Evolutionary conservation across 768 basidiomycete genomes (phyloP), one percentile per base, ranked within the genome.

Genomic region (Rhodosporidiobolus sp.): DNA sequence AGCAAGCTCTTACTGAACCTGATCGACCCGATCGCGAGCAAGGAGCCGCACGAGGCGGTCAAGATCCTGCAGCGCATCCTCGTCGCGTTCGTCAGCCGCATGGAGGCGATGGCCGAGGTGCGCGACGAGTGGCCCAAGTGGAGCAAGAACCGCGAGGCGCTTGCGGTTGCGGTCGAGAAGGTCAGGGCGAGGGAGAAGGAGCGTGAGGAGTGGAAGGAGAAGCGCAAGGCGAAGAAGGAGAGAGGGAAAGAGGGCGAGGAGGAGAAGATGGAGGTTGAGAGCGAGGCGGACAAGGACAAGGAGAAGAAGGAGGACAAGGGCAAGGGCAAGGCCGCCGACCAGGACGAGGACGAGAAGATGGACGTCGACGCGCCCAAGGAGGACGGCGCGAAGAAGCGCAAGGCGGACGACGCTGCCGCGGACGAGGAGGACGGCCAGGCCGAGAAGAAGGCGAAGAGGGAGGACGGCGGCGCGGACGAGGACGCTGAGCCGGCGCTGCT

Each of bases 1-100:
- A 89, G 90, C 63, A 98, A 97, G 81, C 88, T 96, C 83, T 88
- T 97, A 80, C 90, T 93, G 78, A 90, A 90, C 73, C 85, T 96
- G 59, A 86, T 91, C 54, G 96, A 98, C 66, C 86, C 87, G 57
- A 88, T 97, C 54, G 82, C 89, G 32, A 82, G 55, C 66, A 77
- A 85, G 43, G 94, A 95, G 80, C 83, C 86, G 32, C 84, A 86
- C 65, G 88, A 87, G 58, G 88, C 91, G 17, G 85, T 86, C 6
- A 84, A 85, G 65, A 83, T 93, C n/a, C 83, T 98, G 12, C 82
- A 83, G 34, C 85, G 87, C 49, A 87, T 97, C 81, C 86, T 96
- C 63, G 88, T 93, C 79, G 89, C 89, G 12, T 90, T 88, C 67
- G 84, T 97, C 52, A 89, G 91, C 78, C 90, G 93, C 78, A 84